A percentile compares a stretch with the other conserved stretches of the same genome.
phyloP scores from a whole-genome alignment of 257 asterid genomes.

The Nicotiana noctiflora region DNA sequence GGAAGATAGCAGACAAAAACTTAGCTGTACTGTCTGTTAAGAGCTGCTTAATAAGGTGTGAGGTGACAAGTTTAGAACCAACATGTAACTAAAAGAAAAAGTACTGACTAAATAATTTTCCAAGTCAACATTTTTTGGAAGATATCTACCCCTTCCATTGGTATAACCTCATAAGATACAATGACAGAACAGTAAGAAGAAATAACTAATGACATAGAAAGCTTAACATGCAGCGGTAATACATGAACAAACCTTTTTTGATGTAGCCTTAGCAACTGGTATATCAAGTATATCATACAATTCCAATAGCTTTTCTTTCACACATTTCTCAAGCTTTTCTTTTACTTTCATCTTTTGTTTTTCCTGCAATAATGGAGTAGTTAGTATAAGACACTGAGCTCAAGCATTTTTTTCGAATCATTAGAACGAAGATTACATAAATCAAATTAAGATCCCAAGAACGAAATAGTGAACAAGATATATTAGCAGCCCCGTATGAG shows the following conservation, averaged over 20 bases:
- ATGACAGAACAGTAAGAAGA: not conserved
- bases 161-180: not conserved
- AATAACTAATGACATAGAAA: not conserved
- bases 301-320: constrained; percentile 77
- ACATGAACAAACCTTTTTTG: constrained; percentile 63
- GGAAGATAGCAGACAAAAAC: not conserved
- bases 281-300: constrained; percentile 75
- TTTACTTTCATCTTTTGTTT: constrained; percentile 62
- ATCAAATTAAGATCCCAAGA: not conserved
- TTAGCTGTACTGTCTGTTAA: not conserved
- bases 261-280: constrained; percentile 42
- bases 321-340: constrained; percentile 78
- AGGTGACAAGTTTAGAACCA: not conserved
- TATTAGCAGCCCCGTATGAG: not conserved
- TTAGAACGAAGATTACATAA: not conserved
- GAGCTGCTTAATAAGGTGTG: not conserved
- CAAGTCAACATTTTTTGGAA: not conserved
- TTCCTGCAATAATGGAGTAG: constrained; percentile 41
- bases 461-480: not conserved
- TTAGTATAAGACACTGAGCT: not conserved
- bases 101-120: not conserved
- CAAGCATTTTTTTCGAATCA: not conserved
- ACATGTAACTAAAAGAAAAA: not conserved
- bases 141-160: not conserved
- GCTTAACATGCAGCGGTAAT: not conserved